Conservation (phyloP, 2,329 filamentous ascomycete genomes). For the Ascochyta rabiei region DNA sequence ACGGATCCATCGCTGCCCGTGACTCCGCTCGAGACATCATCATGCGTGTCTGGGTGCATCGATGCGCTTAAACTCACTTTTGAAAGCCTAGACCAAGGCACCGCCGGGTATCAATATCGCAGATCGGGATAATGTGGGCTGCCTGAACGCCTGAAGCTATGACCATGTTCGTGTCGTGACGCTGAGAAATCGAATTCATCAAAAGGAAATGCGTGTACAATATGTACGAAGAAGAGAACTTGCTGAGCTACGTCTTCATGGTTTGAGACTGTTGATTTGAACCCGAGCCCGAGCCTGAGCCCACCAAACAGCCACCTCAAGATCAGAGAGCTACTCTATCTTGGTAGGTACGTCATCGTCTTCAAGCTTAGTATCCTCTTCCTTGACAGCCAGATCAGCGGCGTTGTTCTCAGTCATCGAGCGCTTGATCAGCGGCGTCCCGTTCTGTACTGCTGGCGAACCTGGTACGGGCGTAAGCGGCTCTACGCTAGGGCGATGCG, state of each 20-base stretch:
- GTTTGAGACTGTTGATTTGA: neutral
- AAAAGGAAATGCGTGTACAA: constrained; percentile 2
- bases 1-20: too few species aligned
- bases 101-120: constrained; percentile 18
- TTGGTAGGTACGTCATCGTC: neutral
- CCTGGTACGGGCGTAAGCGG: constrained; percentile 45
- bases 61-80: constrained; percentile 11
- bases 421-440: constrained; percentile 27
- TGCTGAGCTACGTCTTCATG: neutral
- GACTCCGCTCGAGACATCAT: neutral
- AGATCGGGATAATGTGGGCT: constrained; percentile 12
- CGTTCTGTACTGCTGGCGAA: constrained; percentile 39
- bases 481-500: constrained; percentile 44
- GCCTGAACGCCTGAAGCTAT: constrained; percentile 13
- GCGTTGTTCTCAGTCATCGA: constrained; percentile 23
- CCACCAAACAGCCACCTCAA: neutral
- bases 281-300: neutral
- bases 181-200: neutral
- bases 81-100: constrained; percentile 12
- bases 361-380: constrained; percentile 16
- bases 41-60: neutral
- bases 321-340: constrained; percentile 13
- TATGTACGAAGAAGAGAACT: constrained; percentile 12
- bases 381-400: constrained; percentile 16
- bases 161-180: constrained; percentile 9